Evolutionary conservation across 768 basidiomycete species (phyloP).

Genomic region (Royoungia palumana): DNA sequence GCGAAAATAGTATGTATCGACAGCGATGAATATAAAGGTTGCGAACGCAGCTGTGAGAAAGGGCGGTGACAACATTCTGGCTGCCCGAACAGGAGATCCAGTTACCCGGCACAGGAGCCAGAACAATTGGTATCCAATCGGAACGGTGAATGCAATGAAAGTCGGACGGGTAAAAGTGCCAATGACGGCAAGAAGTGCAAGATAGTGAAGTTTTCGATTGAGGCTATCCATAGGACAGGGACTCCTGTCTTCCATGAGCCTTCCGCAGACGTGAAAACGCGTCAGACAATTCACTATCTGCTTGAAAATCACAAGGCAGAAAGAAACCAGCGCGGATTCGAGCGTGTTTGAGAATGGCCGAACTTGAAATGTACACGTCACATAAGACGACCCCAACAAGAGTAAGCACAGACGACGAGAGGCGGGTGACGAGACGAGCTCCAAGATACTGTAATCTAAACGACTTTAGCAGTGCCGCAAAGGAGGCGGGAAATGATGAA

Average conservation of each 20-base stretch:
- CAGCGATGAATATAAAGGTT: conserved; percentile 18
- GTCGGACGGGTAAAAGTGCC: conserved; percentile 37
- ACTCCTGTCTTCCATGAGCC: not conserved
- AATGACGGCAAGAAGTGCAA: conserved; percentile 25
- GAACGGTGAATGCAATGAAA: conserved; percentile 33
- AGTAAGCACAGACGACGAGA: conserved; percentile 21
- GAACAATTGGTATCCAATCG: conserved; percentile 29
- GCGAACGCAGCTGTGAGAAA: conserved; percentile 18
- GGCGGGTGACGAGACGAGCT: conserved; percentile 19
- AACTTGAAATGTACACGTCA: conserved; percentile 36
- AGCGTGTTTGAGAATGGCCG: conserved; percentile 40
- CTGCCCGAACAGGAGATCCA: conserved; percentile 7
- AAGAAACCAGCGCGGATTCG: conserved; percentile 31
- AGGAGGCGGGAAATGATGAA: not conserved
- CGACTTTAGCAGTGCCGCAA: conserved; percentile 2
- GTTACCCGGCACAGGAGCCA: conserved; percentile 7
- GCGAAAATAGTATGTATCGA: conserved; percentile 35
- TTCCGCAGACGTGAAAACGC: not conserved
- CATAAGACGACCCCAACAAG: conserved; percentile 36
- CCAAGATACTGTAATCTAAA: conserved; percentile 24
- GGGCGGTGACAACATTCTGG: conserved; percentile 17
- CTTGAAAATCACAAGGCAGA: conserved; percentile 27
- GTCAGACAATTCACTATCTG: conserved; percentile 10
- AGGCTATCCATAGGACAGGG: not conserved
- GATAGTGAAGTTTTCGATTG: conserved; percentile 20